Base-by-base conservation (phyloP, 331 rosid species). In the Phaseolus coccineus region DNA sequence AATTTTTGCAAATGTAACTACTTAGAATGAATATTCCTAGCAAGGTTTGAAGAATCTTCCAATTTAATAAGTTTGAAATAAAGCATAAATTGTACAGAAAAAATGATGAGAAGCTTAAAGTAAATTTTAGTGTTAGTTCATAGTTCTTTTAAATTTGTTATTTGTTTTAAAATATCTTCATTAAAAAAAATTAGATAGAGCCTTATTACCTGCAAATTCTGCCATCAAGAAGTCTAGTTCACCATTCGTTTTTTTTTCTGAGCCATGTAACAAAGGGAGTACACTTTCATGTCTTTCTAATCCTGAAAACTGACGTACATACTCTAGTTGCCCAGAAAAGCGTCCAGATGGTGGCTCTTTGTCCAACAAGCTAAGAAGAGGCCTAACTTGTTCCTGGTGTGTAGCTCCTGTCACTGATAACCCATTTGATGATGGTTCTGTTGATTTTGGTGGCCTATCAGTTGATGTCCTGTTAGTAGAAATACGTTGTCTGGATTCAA, bases 231-330 rank as follows among this genome's bases (percentile, higher is more conserved):
- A 93, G 84, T 96, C 99, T 65, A 88, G 87, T 88, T 93, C 99
- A 30, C 99, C 98, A 68, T 93, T 96, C 63, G 91, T 77, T 87
- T 87, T 93, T 89, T 91, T 96, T 71, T 93, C 99, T 61, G 99
- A 87, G 27, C 94, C 93, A 85, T 96, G 99, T 71, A 96, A 81
- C 66, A 96, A 89, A 73, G 99, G 99, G 69, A 91, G 89, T 79
- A 93, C 93, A 82, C 96, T 93, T 89, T 96, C 99, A 87, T 96
- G 99, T 79, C 94, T 93, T 79, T 96, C 99, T 84, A 93, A 87
- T 40, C 97, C 98, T 33, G 99, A 85, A 58, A 93, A 83, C 82
- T 96, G 96, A 83, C 89, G 94, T 51, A 93, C 92, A 88, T 89
- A 93, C 84, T 96, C 99, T 15, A 96, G 98, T 90, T 93, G 99